phyloP scores from a whole-genome alignment of 2,329 filamentous ascomycete genomes.

The Trichophyton schoenleinii region DNA sequence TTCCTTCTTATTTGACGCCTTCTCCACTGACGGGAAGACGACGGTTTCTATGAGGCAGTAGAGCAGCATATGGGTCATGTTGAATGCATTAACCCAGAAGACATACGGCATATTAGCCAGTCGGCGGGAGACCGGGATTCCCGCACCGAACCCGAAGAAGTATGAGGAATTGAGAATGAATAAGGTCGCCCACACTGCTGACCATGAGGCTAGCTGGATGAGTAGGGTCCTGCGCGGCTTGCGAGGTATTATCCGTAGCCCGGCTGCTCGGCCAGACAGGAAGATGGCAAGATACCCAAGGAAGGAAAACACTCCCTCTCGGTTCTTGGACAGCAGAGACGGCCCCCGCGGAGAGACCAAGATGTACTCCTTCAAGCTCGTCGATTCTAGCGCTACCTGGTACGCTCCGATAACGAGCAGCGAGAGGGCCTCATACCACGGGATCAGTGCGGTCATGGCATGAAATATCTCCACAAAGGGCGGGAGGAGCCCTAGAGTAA shows the following conservation, averaged over 20 bases:
- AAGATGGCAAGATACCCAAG: conserved; percentile 91
- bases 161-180: conserved; percentile 59
- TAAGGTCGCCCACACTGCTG: conserved; percentile 54
- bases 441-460: conserved; percentile 54
- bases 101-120: conserved; percentile 90
- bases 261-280: conserved; percentile 72
- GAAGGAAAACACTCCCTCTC: conserved; percentile 93
- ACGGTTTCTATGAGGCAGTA: conserved; percentile 67
- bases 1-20: conserved; percentile 38
- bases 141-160: conserved; percentile 51
- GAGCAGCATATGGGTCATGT: conserved; percentile 64
- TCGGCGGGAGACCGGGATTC: conserved; percentile 66
- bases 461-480: conserved; percentile 81
- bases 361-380: conserved; percentile 68
- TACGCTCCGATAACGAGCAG: conserved; percentile 57
- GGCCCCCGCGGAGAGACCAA: conserved; percentile 62
- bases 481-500: conserved; percentile 77
- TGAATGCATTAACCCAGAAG: conserved; percentile 85
- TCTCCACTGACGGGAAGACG: conserved; percentile 63
- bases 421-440: conserved; percentile 65
- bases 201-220: conserved; percentile 52
- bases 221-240: conserved; percentile 45
- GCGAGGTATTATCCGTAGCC: conserved; percentile 63
- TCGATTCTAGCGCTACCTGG: conserved; percentile 62
- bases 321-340: conserved; percentile 73